Evolutionary conservation across 331 rosid genomes (phyloP).

Genomic region (Malus hybrid): DNA sequence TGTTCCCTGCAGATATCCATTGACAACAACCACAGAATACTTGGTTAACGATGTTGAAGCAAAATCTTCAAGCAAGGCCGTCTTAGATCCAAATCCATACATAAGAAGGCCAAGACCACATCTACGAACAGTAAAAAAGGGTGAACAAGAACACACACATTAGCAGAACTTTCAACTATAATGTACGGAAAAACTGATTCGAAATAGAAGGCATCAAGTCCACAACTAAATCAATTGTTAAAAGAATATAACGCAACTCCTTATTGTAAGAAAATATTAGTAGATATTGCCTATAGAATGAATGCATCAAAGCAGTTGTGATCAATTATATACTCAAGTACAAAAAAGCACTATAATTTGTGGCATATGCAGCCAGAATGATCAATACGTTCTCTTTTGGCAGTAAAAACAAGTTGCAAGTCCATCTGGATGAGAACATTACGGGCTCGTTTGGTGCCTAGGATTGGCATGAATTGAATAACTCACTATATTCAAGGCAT

Average conservation of each 20-base stretch:
- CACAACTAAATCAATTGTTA: neutral
- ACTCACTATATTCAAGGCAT: too few species aligned
- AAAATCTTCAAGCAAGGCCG: constrained; percentile 80
- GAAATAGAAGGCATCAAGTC: neutral
- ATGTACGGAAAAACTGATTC: too few species aligned
- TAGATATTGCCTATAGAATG: neutral
- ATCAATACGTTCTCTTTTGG: neutral
- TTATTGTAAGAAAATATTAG: too few species aligned
- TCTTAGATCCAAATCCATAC: constrained; percentile 98
- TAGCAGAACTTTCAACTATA: too few species aligned
- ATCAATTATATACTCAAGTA: neutral
- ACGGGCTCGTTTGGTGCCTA: too few species aligned
- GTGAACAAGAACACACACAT: neutral
- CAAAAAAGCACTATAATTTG: neutral
- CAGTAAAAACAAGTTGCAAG: neutral
- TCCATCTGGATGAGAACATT: neutral
- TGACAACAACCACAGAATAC: constrained; percentile 68
- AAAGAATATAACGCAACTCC: neutral
- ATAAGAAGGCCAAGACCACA: constrained; percentile 73
- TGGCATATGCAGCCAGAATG: neutral
- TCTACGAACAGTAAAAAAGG: constrained; percentile 25
- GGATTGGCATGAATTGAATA: too few species aligned
- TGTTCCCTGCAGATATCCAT: constrained; percentile 81
- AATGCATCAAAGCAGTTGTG: neutral
- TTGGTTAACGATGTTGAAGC: constrained; percentile 58